Conservation (phyloP, 495 filamentous ascomycete genomes). For the Diplogelasinospora grovesii region DNA sequence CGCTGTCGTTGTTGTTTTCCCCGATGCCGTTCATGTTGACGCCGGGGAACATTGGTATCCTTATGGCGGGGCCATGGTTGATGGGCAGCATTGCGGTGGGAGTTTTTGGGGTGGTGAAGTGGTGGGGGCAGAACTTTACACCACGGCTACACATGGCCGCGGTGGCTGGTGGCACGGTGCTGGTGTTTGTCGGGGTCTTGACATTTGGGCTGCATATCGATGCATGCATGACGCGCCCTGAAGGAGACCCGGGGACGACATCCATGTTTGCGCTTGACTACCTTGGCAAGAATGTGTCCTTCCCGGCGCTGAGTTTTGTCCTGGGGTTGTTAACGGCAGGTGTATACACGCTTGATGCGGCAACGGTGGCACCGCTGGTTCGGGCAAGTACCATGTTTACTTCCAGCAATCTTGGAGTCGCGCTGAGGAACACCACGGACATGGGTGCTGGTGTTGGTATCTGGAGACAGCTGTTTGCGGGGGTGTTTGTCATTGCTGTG, state of each 20-base stretch:
- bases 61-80: slow-evolving; percentile 38
- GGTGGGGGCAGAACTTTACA: slow-evolving; percentile 18
- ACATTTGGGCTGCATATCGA: slow-evolving; percentile 36
- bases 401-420: slow-evolving; percentile 29
- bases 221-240: slow-evolving; percentile 26
- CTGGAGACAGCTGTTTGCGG: slow-evolving; percentile 28
- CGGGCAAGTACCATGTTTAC: slow-evolving; percentile 37
- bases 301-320: slow-evolving; percentile 31
- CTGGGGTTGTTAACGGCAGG: slow-evolving; percentile 36
- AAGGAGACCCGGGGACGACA: slow-evolving; percentile 6
- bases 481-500: slow-evolving; percentile 34
- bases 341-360: slow-evolving; percentile 24
- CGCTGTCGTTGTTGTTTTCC: slow-evolving; percentile 40
- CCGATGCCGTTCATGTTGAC: slow-evolving; percentile 37
- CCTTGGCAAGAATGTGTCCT: slow-evolving; percentile 23
- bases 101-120: slow-evolving; percentile 10
- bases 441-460: slow-evolving; percentile 32
- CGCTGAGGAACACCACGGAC: slow-evolving; percentile 34
- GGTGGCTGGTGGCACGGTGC: slow-evolving; percentile 25
- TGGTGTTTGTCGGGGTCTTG: slow-evolving; percentile 34
- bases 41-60: slow-evolving; percentile 30
- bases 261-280: slow-evolving; percentile 21
- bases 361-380: slow-evolving; percentile 31
- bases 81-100: slow-evolving; percentile 25
- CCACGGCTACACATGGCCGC: slow-evolving; percentile 22